Percentiles rank a stretch among this genome's conserved stretches.
Conservation (phyloP, 164 flowering plant genomes). For the Saururus chinensis region DNA sequence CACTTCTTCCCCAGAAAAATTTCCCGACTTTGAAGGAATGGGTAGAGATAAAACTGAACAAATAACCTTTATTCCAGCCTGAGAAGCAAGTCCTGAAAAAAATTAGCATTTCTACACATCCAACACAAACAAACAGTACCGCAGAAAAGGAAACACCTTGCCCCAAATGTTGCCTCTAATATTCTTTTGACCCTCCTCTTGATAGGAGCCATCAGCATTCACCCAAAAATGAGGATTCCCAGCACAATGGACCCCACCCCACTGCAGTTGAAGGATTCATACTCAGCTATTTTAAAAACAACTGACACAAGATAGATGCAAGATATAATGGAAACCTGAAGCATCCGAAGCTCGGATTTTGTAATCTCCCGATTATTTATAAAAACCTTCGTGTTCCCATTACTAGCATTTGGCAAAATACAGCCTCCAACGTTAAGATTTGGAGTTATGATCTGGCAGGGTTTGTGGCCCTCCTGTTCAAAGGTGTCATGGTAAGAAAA, state of each 20-base stretch:
- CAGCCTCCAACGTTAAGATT: slow-evolving; percentile 76
- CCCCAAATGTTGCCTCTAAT: slow-evolving; percentile 89
- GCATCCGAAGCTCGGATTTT: slow-evolving; percentile 74
- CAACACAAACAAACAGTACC: background rate
- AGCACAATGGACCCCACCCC: slow-evolving; percentile 94
- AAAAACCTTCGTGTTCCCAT: slow-evolving; percentile 78
- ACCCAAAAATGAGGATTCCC: slow-evolving; percentile 97
- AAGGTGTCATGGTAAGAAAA: too few species aligned
- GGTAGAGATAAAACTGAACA: slow-evolving; percentile 84
- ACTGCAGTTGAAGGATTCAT: slow-evolving; percentile 27
- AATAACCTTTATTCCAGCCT: slow-evolving; percentile 74
- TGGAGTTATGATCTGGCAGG: slow-evolving; percentile 70
- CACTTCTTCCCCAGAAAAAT: slow-evolving; percentile 43
- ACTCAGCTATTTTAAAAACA: background rate
- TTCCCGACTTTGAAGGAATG: slow-evolving; percentile 54
- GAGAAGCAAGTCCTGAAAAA: slow-evolving; percentile 10
- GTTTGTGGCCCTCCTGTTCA: slow-evolving; percentile 87
- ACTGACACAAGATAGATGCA: background rate
- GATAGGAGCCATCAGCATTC: slow-evolving; percentile 90
- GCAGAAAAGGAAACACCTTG: slow-evolving; percentile 40
- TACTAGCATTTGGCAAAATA: slow-evolving; percentile 67
- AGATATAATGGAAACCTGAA: slow-evolving; percentile 44
- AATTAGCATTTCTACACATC: background rate
- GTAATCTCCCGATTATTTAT: slow-evolving; percentile 94
- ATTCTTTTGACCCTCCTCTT: slow-evolving; percentile 92